phyloP scores from a whole-genome alignment of 1,139 yeast species.

The Scheffersomyces lignicola region DNA sequence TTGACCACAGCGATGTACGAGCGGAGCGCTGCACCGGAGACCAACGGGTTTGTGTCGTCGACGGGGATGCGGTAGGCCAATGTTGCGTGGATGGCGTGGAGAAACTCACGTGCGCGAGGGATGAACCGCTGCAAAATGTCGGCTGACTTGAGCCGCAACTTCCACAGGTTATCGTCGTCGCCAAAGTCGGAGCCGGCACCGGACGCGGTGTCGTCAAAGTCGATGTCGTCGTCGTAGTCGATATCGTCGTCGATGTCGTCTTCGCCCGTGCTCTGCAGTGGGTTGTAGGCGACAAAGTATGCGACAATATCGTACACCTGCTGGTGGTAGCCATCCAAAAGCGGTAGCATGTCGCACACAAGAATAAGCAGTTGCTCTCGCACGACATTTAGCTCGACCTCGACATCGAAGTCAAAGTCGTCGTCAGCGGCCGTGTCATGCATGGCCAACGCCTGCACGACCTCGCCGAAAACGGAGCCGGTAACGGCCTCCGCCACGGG shows the following conservation, averaged over 20 bases:
- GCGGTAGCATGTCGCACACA: conserved; percentile 29
- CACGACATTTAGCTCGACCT: conserved; percentile 33
- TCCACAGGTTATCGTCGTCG: conserved; percentile 69
- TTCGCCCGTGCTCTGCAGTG: conserved; percentile 43
- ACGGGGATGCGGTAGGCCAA: conserved; percentile 16
- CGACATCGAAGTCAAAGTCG: conserved; percentile 44
- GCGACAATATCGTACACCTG: conserved; percentile 18
- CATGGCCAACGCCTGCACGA: conserved; percentile 8
- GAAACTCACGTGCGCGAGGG: conserved; percentile 30
- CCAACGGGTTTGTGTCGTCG: conserved; percentile 41
- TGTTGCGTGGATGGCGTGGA: conserved; percentile 22
- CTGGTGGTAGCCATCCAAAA: conserved; percentile 16
- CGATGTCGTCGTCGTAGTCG: conserved; percentile 42
- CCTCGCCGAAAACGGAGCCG: conserved; percentile 4
- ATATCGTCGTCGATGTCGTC: conserved; percentile 43
- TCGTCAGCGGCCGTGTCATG: conserved; percentile 21
- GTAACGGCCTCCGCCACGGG: not conserved
- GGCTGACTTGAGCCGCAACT: conserved; percentile 54
- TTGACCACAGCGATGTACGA: conserved; percentile 31
- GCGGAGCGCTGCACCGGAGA: conserved; percentile 37
- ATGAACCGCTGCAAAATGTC: conserved; percentile 45
- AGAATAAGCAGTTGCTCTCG: conserved; percentile 50
- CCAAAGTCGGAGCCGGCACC: conserved; percentile 18
- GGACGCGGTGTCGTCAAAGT: conserved; percentile 31
- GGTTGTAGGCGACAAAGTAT: conserved; percentile 55